phyloP scores from a whole-genome alignment of 345 rosid species.

The Brassica incana region DNA sequence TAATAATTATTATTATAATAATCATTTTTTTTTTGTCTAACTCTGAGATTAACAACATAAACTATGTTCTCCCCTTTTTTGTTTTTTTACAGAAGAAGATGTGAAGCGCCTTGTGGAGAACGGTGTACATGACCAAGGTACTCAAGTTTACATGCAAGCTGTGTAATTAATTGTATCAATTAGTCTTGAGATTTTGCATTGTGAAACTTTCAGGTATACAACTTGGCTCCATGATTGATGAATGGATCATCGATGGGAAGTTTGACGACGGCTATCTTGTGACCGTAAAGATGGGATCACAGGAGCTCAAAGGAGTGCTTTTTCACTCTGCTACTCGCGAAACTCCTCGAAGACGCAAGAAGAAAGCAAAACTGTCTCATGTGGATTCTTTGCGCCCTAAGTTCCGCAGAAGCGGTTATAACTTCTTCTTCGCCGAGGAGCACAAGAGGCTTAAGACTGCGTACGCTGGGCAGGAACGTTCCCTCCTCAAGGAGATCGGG shows the following conservation, averaged over 20 bases:
- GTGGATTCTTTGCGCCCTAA: slow-evolving; percentile 24
- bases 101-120: background rate
- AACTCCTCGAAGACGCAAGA: slow-evolving; percentile 17
- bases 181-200: background rate
- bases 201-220: slow-evolving; percentile 34
- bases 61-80: background rate
- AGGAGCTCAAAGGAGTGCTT: slow-evolving; percentile 63
- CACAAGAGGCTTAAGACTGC: background rate
- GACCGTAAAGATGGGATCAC: slow-evolving; percentile 54
- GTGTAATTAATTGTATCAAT: background rate
- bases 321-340: slow-evolving; percentile 50
- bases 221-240: slow-evolving; percentile 49
- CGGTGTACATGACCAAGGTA: background rate
- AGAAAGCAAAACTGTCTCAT: background rate
- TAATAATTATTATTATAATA: background rate
- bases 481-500: background rate
- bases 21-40: background rate
- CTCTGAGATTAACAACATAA: background rate
- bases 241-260: slow-evolving; percentile 69
- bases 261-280: slow-evolving; percentile 69
- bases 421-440: slow-evolving; percentile 12
- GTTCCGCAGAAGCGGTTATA: background rate
- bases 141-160: background rate
- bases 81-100: slow-evolving; percentile 3
- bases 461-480: background rate